These are phyloP conservation scores for Globisporangium carolinianum DNA, from an alignment of 352 stramenopile species.

Conservation along the genomic window DNA sequence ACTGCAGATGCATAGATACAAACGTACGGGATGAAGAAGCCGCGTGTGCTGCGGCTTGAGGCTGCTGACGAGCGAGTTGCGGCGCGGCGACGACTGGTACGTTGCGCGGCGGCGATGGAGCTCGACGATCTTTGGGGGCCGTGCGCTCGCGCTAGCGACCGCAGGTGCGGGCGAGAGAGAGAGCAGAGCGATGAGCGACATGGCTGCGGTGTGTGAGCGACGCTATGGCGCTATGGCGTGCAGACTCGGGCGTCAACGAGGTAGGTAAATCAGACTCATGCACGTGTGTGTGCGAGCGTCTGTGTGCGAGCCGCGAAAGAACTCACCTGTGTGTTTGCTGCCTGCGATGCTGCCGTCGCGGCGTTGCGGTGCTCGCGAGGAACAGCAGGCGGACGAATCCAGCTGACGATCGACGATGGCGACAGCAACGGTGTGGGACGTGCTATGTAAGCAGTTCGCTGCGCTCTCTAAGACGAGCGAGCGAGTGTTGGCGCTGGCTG, in stretches of 20 bases:
- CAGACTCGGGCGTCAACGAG: too few relatives aligned
- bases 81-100: constrained; percentile 1
- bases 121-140: constrained; percentile 6
- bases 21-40: neutral
- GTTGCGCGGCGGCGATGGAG: constrained; percentile 6
- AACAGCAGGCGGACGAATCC: too few relatives aligned
- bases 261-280: neutral
- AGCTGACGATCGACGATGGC: too few relatives aligned
- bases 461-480: too few relatives aligned
- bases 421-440: too few relatives aligned
- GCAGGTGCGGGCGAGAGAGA: constrained; percentile 7
- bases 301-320: neutral
- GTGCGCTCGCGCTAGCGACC: neutral
- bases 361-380: neutral
- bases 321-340: too few relatives aligned
- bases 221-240: neutral
- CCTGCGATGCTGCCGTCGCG: neutral
- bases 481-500: neutral
- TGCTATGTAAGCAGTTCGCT: too few relatives aligned
- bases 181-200: constrained; percentile 13
- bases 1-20: too few relatives aligned
- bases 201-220: neutral
- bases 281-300: neutral
- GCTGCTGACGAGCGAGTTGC: constrained; percentile 5
- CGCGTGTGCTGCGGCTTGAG: constrained; percentile 6